Evolutionary conservation across 1,284 basidiomycete species (phyloP), one percentile per base, ranked within the genome.

Genomic region (Trichosporon inkin): DNA sequence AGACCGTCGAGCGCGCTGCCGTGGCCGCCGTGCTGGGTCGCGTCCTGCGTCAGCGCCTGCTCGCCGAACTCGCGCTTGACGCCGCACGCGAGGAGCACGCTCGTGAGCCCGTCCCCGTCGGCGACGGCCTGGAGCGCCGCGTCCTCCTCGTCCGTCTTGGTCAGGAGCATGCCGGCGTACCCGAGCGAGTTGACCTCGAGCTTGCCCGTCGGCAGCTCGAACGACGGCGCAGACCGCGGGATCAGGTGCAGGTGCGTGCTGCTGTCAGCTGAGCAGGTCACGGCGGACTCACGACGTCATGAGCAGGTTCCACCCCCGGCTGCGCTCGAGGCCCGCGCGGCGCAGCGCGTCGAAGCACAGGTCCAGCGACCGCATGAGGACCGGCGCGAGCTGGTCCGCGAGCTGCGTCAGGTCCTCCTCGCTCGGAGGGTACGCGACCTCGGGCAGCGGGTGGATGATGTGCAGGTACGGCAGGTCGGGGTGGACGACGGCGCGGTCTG

Each of bases 81-180:
- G 14, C 69, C 77, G 56, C 75, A 77, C 35, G 61, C 61, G 22
- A 68, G 65, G 53, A 79, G 58, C 1, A 76, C 70, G 24, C 54
- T 35, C 62, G 72, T 67, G 32, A 78, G 60, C 5, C 76, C 75
- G 32, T 65, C 68, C 1, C 67, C 61, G 37, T 64, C 55, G 13
- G 52, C 57, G 2, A 40, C 56, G 16, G 62, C 84, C 57, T 78
- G 79, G 73, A 84, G 84, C 39, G 92, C 83, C 0, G 82, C 82
- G 60, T 84, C 83, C 79, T 92, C 89, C 19, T 81, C 81, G 61
- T 87, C 84, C 66, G 86, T 89, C 79, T 87, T 89, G 41, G 89
- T 90, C 54, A 94, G 83, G 62, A 93, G 70, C 85, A 89, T 84
- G 2, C 92, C 91, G 13, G 89, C 88, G 72, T 87, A 93, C n/a